Conservation (phyloP, 768 basidiomycete genomes). For the Crassisporium funariophilum region DNA sequence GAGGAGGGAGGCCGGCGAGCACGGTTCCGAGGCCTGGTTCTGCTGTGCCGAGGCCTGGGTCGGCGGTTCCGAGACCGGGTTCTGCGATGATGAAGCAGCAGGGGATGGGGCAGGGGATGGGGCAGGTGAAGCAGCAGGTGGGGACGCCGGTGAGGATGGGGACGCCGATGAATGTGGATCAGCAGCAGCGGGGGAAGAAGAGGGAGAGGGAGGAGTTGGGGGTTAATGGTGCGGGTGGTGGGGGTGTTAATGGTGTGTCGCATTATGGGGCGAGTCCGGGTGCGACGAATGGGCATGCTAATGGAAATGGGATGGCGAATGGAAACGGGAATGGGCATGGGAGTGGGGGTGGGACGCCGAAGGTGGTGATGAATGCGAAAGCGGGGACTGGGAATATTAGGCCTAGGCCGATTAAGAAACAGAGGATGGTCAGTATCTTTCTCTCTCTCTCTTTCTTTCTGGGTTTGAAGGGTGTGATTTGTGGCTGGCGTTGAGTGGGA, state of each 20-base stretch:
- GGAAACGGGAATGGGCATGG: conserved; percentile 14
- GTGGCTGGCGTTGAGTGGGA: background rate
- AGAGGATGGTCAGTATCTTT: conserved; percentile 59
- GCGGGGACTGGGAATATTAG: conserved; percentile 59
- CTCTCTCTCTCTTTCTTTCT: conserved; percentile 10
- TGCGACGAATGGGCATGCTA: conserved; percentile 7
- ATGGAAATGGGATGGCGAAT: conserved; percentile 25
- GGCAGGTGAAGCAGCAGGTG: conserved; percentile 13
- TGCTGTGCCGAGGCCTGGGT: conserved; percentile 28
- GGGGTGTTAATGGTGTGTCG: conserved; percentile 30
- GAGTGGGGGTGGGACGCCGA: conserved; percentile 24
- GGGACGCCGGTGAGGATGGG: conserved; percentile 28
- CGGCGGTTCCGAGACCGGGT: conserved; percentile 30
- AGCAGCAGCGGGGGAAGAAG: conserved; percentile 40
- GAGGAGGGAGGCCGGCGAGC: conserved; percentile 17
- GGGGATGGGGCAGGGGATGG: conserved; percentile 13
- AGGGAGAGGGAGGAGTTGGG: conserved; percentile 40
- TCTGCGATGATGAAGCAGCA: conserved; percentile 23
- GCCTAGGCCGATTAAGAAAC: conserved; percentile 76
- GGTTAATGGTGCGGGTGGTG: conserved; percentile 27
- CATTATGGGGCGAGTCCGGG: conserved; percentile 23
- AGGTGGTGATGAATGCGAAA: conserved; percentile 47
- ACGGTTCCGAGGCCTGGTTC: conserved; percentile 29
- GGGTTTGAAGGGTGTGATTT: background rate
- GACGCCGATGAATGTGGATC: conserved; percentile 35